Evolutionary conservation across 306 rosid genomes (phyloP).

Genomic region (Prosopis cineraria): DNA sequence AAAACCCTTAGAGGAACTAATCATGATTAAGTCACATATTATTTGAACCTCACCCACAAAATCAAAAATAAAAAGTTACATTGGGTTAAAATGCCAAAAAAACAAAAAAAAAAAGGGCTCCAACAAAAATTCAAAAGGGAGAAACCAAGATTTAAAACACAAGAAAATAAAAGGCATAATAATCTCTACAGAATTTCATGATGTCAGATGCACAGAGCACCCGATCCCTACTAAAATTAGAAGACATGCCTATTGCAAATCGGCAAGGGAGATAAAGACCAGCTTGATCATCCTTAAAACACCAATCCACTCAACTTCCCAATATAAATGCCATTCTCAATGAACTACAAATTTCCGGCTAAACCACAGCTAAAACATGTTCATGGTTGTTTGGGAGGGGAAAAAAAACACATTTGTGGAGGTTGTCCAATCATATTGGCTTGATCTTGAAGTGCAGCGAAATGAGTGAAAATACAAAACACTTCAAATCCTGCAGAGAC

Average conservation of each 20-base stretch:
- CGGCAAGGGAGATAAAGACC: background rate
- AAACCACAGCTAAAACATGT: background rate
- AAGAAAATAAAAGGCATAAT: background rate
- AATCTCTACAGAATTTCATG: background rate
- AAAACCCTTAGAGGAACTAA: no score
- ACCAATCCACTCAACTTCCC: background rate
- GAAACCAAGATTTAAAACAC: background rate
- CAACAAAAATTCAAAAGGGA: no score
- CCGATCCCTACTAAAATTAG: background rate
- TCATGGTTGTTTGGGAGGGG: background rate
- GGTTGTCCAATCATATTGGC: constrained; percentile 50
- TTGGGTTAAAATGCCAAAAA: no score
- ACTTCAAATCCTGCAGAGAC: constrained; percentile 68
- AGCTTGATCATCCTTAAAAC: background rate
- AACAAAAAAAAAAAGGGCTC: no score
- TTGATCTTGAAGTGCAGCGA: constrained; percentile 85
- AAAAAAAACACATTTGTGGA: background rate
- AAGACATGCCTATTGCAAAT: background rate
- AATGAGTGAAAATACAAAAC: constrained; percentile 75
- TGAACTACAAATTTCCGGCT: background rate
- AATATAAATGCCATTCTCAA: background rate
- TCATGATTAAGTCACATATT: no score
- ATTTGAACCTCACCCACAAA: no score
- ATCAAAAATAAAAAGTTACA: no score
- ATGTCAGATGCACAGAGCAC: background rate